Percentiles rank a stretch among this genome's conserved stretches.
Evolutionary conservation across 805 yeast genomes (phyloP).

Genomic region (Metschnikowia dekortorum): DNA sequence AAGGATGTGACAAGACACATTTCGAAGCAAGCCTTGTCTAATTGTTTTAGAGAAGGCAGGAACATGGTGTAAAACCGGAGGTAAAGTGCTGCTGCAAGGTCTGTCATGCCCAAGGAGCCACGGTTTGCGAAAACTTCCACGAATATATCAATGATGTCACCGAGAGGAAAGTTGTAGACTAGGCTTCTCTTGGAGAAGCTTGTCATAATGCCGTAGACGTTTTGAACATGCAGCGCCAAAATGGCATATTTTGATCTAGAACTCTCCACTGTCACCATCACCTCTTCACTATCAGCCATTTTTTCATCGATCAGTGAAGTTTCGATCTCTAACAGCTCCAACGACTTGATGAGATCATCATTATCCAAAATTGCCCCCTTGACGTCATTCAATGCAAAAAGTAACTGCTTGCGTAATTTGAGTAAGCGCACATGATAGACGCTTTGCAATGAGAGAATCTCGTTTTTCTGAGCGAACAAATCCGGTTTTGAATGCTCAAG

Average conservation of each 20-base stretch:
- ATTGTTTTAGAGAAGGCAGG: constrained; percentile 43
- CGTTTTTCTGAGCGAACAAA: constrained; percentile 52
- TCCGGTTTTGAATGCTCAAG: constrained; percentile 61
- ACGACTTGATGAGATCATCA: constrained; percentile 50
- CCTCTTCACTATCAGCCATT: constrained; percentile 48
- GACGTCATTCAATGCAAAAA: constrained; percentile 53
- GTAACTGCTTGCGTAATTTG: constrained; percentile 53
- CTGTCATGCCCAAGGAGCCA: constrained; percentile 11
- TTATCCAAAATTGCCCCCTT: constrained; percentile 66
- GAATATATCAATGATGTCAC: constrained; percentile 22
- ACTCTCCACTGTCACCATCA: constrained; percentile 52
- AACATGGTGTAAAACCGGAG: constrained; percentile 42
- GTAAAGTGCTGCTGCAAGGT: constrained; percentile 36
- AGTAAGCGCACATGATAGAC: constrained; percentile 54
- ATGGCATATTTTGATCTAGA: constrained; percentile 46
- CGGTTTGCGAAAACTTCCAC: constrained; percentile 8
- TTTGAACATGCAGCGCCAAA: constrained; percentile 53
- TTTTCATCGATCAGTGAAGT: constrained; percentile 50
- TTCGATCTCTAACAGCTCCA: constrained; percentile 65
- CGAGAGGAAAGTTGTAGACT: constrained; percentile 59
- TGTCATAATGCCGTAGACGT: constrained; percentile 46
- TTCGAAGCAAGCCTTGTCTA: constrained; percentile 45
- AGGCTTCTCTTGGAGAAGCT: constrained; percentile 31
- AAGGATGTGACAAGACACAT: constrained; percentile 30
- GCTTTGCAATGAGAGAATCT: constrained; percentile 51